Evolutionary conservation across 1,139 yeast genomes (phyloP), one percentile per base, ranked within the genome.

Genomic region (Debaryomyces nepalensis): DNA sequence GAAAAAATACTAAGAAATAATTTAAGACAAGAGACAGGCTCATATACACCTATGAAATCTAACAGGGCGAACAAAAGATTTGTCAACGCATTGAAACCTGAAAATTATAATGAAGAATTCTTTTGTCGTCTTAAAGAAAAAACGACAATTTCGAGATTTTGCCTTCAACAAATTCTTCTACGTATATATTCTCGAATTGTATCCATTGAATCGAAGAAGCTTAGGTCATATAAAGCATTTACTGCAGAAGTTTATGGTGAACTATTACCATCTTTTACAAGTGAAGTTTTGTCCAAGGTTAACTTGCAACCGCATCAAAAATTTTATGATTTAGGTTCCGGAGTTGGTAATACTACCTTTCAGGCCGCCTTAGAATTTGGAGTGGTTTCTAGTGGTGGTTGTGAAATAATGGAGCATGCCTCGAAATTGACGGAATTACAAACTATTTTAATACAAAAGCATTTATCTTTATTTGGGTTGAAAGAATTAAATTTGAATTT

Each of bases 201-300:
- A 3, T 82, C 95, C 1, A 93, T 96, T 0, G 76, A 82, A 34
- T 82, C 87, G 0, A 68, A 73, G 22, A 79, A 79, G 45, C 70
- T 90, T 40, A 76, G 86, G 39, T 74, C 80, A 3, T 90, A 90
- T 59, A 82, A 84, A 55, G 95, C 97, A 0, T 90, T 90, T 58
- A 87, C 97, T 3, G 91, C 88, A 47, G 88, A 84, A 55, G 97
- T 89, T 1, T 91, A 91, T 58, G 98, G 98, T 3, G 98, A 91
- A 63, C 67, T 91, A 43, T 70, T 91, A 55, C 97, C 97, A 0
- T 72, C 77, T 4, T 88, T 90, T 54, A 73, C 87, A 29, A 77
- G 89, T 39, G 81, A 76, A 51, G 84, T 87, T 1, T 81, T 86
- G 52, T 69, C 77, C 4, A 79, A 87, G 55, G 85, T 90, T 32